Evolutionary conservation across 306 rosid species (phyloP).

Genomic region (Vigna radiata): DNA sequence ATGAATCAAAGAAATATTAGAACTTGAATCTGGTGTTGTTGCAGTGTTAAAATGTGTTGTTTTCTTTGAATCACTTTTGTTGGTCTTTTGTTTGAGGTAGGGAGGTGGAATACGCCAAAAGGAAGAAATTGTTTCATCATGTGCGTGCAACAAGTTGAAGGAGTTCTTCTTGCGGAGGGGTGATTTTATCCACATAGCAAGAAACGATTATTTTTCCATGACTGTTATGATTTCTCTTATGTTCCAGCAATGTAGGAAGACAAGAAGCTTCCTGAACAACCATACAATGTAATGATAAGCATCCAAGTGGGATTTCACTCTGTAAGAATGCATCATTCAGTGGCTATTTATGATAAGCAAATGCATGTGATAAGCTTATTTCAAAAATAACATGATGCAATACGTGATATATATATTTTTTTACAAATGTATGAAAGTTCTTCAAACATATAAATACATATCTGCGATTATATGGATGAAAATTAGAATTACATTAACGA

Average conservation of each 20-base stretch:
- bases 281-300: neutral
- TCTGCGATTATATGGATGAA: no score
- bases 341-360: no score
- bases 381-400: no score
- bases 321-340: no score
- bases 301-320: no score
- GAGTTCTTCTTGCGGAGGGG: conserved; percentile 48
- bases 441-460: no score
- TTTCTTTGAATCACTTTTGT: conserved; percentile 41
- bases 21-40: neutral
- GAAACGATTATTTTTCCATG: conserved; percentile 53
- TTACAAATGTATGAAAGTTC: no score
- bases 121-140: conserved; percentile 49
- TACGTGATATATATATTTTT: no score
- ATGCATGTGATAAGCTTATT: no score
- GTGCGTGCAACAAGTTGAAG: conserved; percentile 33
- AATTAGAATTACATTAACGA: no score
- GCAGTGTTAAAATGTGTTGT: conserved; percentile 19
- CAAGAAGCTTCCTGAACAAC: conserved; percentile 49
- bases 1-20: neutral
- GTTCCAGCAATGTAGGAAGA: conserved; percentile 32
- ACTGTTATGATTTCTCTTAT: conserved; percentile 25
- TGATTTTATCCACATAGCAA: conserved; percentile 50
- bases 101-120: conserved; percentile 64
- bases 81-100: conserved; percentile 60